These are phyloP conservation scores for Aspergillus sp. DNA, from an alignment of 2,329 filamentous ascomycete species.

Conservation along the genomic window DNA sequence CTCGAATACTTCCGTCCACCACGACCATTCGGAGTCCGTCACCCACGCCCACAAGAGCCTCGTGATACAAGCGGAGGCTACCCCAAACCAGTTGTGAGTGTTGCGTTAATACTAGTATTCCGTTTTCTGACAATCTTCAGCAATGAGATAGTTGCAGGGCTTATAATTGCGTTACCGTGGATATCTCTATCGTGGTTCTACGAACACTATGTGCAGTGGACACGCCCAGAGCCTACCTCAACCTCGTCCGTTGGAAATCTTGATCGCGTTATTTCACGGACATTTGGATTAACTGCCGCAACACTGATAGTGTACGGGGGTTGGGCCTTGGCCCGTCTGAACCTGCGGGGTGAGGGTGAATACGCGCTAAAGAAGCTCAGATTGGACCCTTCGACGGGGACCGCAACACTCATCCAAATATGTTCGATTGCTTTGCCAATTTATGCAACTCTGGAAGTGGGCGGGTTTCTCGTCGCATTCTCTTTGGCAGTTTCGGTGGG, in stretches of 20 bases:
- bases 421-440: conserved; percentile 53
- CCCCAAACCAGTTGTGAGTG: conserved; percentile 1
- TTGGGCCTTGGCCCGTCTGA: conserved; percentile 24
- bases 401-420: conserved; percentile 33
- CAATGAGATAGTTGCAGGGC: conserved; percentile 50
- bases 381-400: conserved; percentile 15
- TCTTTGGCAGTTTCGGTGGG: conserved; percentile 49
- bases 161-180: conserved; percentile 43
- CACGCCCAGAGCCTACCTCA: conserved; percentile 6
- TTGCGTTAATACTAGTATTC: neutral
- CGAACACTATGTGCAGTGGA: conserved; percentile 23
- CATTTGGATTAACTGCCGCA: conserved; percentile 30
- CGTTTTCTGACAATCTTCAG: conserved; percentile 23
- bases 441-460: conserved; percentile 57
- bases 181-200: conserved; percentile 39
- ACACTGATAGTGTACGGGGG: conserved; percentile 34
- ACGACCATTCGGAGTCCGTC: conserved; percentile 17
- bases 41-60: neutral
- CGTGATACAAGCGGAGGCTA: neutral
- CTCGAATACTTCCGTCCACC: conserved; percentile 34
- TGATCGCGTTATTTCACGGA: conserved; percentile 23
- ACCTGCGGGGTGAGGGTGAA: conserved; percentile 7
- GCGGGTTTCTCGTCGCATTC: conserved; percentile 55
- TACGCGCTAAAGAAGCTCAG: conserved; percentile 18
- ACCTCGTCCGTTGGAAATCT: conserved; percentile 13